Conservation (phyloP, 805 yeast species). For the Wickerhamiella vanderwaltii region DNA sequence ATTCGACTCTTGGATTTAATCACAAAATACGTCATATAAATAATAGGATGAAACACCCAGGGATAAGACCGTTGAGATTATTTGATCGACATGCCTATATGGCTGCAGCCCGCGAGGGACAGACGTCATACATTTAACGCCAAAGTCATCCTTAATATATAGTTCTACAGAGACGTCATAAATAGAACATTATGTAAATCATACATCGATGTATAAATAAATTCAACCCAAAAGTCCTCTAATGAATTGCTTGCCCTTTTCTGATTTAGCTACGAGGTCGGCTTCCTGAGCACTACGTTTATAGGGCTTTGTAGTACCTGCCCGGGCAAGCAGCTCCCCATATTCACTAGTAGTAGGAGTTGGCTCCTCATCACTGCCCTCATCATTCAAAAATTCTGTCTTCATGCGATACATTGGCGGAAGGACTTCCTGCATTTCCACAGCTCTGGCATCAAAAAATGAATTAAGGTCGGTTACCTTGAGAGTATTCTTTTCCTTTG, state of each 20-base stretch:
- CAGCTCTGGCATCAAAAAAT: slow-evolving; percentile 27
- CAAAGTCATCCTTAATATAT: too few relatives aligned
- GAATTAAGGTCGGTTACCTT: slow-evolving; percentile 27
- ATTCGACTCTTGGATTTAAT: too few relatives aligned
- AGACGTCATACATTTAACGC: too few relatives aligned
- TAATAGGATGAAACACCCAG: too few relatives aligned
- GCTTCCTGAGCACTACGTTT: slow-evolving; percentile 12
- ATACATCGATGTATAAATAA: too few relatives aligned
- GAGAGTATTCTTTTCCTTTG: slow-evolving; percentile 25
- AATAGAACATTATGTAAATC: too few relatives aligned
- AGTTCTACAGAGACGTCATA: too few relatives aligned
- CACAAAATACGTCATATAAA: too few relatives aligned
- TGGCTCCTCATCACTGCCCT: slow-evolving; percentile 17
- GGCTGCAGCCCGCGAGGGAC: too few relatives aligned
- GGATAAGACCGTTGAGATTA: too few relatives aligned
- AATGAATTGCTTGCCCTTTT: slow-evolving; percentile 11
- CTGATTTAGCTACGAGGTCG: slow-evolving; percentile 6
- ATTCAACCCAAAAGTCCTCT: slow-evolving; percentile 9
- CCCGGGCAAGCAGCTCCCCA: background rate
- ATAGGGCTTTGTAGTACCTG: background rate
- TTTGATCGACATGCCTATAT: too few relatives aligned
- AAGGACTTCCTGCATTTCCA: slow-evolving; percentile 26
- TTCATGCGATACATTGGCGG: slow-evolving; percentile 28
- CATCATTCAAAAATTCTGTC: slow-evolving; percentile 27
- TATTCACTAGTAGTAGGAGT: background rate